Conservation (phyloP, 2,329 filamentous ascomycete species). For the Diaporthe australafricana region DNA sequence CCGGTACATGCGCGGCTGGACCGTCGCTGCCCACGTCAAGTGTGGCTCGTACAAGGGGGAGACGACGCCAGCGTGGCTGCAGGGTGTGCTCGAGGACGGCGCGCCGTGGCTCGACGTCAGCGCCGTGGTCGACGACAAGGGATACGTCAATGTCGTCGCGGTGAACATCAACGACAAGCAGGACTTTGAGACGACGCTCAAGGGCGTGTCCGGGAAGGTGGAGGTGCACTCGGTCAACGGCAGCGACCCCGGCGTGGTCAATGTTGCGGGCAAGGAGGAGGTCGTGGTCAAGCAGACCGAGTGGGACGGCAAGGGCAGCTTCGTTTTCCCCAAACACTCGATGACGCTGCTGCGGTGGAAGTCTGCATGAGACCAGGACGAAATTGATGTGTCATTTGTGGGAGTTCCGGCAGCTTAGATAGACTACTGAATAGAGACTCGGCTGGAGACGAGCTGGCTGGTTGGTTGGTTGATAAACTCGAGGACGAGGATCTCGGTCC, state of each 20-base stretch:
- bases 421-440: constrained; percentile 33
- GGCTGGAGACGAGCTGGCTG: constrained; percentile 6
- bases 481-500: constrained; percentile 4
- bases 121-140: constrained; percentile 67
- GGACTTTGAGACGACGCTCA: constrained; percentile 69
- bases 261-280: constrained; percentile 71
- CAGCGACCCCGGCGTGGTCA: constrained; percentile 66
- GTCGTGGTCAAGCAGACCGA: constrained; percentile 63
- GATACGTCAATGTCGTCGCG: constrained; percentile 74
- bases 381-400: constrained; percentile 32
- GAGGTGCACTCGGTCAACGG: constrained; percentile 74
- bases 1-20: constrained; percentile 79
- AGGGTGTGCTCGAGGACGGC: constrained; percentile 69
- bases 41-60: constrained; percentile 73
- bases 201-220: constrained; percentile 65
- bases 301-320: constrained; percentile 73
- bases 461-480: constrained; percentile 1
- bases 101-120: constrained; percentile 79
- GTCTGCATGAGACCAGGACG: constrained; percentile 34
- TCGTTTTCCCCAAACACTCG: constrained; percentile 76
- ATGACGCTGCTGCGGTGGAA: constrained; percentile 73
- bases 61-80: constrained; percentile 75
- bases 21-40: constrained; percentile 73
- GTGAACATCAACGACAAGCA: constrained; percentile 76
- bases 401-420: constrained; percentile 25